Conservation (phyloP, 495 filamentous ascomycete species). For the Durotheca rogersii region DNA sequence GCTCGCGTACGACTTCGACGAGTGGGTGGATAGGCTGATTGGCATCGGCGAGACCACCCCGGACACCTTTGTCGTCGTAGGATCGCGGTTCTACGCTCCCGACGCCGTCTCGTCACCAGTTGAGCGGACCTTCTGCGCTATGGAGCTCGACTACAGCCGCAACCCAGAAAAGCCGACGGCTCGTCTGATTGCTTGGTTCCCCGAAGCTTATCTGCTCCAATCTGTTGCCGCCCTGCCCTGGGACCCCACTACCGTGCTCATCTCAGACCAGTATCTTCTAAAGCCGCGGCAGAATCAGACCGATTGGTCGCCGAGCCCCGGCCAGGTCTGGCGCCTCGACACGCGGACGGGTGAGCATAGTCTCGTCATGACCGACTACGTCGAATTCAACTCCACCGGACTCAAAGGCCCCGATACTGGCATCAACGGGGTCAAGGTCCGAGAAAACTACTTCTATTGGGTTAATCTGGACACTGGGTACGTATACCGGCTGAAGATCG, state of each 20-base stretch:
- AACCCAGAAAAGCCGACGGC: not conserved
- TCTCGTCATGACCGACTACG: not conserved
- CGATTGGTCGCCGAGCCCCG: not conserved
- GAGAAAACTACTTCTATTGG: not conserved
- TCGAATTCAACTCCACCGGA: not conserved
- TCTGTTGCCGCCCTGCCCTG: not conserved
- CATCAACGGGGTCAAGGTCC: not conserved
- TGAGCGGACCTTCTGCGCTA: not conserved
- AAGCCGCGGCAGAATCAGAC: no score
- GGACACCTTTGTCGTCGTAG: not conserved
- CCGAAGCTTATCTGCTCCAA: not conserved
- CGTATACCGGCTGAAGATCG: not conserved
- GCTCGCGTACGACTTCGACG: not conserved
- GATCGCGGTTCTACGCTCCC: not conserved
- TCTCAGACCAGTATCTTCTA: not conserved
- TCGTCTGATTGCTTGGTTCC: not conserved
- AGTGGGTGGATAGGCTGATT: not conserved
- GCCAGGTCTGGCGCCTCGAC: not conserved
- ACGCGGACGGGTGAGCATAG: not conserved
- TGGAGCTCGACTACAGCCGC: not conserved
- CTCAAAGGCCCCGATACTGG: not conserved
- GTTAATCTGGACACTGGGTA: not conserved
- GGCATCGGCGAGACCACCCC: not conserved
- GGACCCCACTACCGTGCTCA: not conserved
- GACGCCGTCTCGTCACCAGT: not conserved